Conservation (phyloP, 2,329 filamentous ascomycete species). For the Mycosphaerella sp. region DNA sequence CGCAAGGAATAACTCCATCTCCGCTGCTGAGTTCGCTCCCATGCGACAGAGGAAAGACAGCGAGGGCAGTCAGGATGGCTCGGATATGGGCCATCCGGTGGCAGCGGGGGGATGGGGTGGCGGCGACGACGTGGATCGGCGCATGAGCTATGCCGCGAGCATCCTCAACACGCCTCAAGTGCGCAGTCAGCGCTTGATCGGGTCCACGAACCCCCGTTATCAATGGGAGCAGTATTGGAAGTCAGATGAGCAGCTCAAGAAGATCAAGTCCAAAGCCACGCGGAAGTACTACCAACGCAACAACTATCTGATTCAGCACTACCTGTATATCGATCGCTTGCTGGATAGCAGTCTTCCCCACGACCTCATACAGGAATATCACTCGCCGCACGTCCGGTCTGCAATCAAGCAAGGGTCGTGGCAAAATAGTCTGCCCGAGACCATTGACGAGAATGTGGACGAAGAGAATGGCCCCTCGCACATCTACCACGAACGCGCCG, state of each 20-base stretch:
- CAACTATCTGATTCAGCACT: slow-evolving; percentile 84
- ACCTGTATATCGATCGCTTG: slow-evolving; percentile 85
- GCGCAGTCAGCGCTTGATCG: slow-evolving; percentile 79
- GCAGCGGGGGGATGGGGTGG: slow-evolving; percentile 25
- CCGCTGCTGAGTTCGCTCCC: slow-evolving; percentile 19
- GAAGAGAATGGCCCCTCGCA: slow-evolving; percentile 22
- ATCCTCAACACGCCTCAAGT: slow-evolving; percentile 57
- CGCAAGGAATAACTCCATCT: slow-evolving; percentile 20
- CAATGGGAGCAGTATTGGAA: slow-evolving; percentile 84
- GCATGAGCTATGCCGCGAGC: slow-evolving; percentile 39
- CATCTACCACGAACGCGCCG: slow-evolving; percentile 22
- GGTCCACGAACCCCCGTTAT: slow-evolving; percentile 79
- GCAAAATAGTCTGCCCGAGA: slow-evolving; percentile 56
- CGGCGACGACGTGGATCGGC: slow-evolving; percentile 35
- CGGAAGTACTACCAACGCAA: slow-evolving; percentile 83
- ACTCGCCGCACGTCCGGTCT: slow-evolving; percentile 39
- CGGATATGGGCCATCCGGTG: slow-evolving; percentile 3
- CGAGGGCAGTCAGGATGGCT: slow-evolving; percentile 15
- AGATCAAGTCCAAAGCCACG: slow-evolving; percentile 66
- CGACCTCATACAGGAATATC: slow-evolving; percentile 83
- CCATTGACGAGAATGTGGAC: slow-evolving; percentile 62
- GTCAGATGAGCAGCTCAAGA: slow-evolving; percentile 64
- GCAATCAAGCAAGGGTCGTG: slow-evolving; percentile 11
- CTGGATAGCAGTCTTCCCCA: slow-evolving; percentile 91
- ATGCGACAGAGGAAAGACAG: slow-evolving; percentile 18